These are phyloP conservation scores for Takashimella tepidaria DNA, from an alignment of 1,284 basidiomycete species.

Conservation along the genomic window DNA sequence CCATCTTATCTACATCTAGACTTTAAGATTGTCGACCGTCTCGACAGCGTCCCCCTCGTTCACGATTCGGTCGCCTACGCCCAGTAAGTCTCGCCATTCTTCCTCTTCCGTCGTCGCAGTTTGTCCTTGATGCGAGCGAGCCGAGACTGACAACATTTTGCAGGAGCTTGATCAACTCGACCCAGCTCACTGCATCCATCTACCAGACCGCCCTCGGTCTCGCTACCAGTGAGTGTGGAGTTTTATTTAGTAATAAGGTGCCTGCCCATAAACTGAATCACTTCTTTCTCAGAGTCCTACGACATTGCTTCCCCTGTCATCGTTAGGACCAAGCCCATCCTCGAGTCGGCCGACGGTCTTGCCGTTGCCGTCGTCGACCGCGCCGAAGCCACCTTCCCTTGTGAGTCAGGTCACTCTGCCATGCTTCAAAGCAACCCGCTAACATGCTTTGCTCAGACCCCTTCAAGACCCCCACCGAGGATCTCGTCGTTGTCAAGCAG, in stretches of 20 bases:
- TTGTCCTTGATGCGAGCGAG: background rate
- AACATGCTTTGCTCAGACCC: conserved; percentile 26
- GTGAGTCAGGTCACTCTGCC: conserved; percentile 18
- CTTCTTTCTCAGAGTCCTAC: conserved; percentile 38
- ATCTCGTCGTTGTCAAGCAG: conserved; percentile 46
- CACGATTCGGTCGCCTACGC: conserved; percentile 46
- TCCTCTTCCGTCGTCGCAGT: no score
- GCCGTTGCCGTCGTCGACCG: conserved; percentile 47
- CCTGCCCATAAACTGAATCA: no score
- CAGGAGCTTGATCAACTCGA: conserved; percentile 40
- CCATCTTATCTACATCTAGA: conserved; percentile 16
- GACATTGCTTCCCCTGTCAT: conserved; percentile 43
- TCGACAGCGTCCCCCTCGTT: conserved; percentile 43
- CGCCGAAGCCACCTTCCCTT: conserved; percentile 45
- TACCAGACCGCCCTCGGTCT: conserved; percentile 40
- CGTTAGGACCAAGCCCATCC: conserved; percentile 39
- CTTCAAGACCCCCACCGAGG: conserved; percentile 47
- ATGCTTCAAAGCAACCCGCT: conserved; percentile 3
- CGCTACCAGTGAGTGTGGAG: conserved; percentile 33
- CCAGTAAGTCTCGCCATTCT: conserved; percentile 29
- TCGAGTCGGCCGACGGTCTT: conserved; percentile 43
- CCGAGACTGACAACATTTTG: background rate
- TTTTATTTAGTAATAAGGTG: background rate
- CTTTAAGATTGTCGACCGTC: conserved; percentile 44
- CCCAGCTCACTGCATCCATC: conserved; percentile 35